Conservation (phyloP, 257 asterid species). For the Parsonsia alboflavescens region DNA sequence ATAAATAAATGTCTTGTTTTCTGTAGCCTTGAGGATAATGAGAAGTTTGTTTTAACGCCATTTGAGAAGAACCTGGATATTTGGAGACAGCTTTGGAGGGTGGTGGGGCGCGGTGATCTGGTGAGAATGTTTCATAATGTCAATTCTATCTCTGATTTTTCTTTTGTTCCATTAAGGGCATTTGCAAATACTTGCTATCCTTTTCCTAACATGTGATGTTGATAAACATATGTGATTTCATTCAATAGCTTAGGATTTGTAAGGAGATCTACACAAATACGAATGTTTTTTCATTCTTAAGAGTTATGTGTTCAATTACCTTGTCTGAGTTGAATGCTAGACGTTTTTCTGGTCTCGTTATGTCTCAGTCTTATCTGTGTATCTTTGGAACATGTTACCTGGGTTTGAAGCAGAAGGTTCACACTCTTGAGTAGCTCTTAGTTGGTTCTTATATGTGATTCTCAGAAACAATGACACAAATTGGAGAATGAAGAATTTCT, state of each 20-base stretch:
- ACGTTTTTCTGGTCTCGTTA: neutral
- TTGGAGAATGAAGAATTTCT: neutral
- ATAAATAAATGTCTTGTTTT: constrained; percentile 7
- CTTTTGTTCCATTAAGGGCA: neutral
- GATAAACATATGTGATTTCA: neutral
- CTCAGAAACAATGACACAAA: neutral
- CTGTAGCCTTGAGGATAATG: constrained; percentile 91
- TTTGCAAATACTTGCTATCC: neutral
- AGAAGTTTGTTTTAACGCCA: constrained; percentile 89
- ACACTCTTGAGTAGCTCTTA: neutral
- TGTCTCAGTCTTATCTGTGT: neutral
- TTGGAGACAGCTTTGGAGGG: constrained; percentile 99
- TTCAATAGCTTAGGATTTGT: neutral
- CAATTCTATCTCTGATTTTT: neutral
- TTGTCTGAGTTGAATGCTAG: neutral
- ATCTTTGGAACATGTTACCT: neutral
- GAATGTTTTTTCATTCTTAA: neutral
- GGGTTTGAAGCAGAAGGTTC: neutral
- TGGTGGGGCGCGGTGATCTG: constrained; percentile 98
- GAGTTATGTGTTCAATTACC: neutral
- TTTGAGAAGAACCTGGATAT: constrained; percentile 97
- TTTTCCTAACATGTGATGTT: neutral
- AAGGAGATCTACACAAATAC: neutral
- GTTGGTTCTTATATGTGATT: neutral
- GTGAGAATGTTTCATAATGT: constrained; percentile 36